Percentiles rank a stretch among this genome's conserved stretches.
Conservation (phyloP, 2,329 filamentous ascomycete species). For the Talaromyces sp. region DNA sequence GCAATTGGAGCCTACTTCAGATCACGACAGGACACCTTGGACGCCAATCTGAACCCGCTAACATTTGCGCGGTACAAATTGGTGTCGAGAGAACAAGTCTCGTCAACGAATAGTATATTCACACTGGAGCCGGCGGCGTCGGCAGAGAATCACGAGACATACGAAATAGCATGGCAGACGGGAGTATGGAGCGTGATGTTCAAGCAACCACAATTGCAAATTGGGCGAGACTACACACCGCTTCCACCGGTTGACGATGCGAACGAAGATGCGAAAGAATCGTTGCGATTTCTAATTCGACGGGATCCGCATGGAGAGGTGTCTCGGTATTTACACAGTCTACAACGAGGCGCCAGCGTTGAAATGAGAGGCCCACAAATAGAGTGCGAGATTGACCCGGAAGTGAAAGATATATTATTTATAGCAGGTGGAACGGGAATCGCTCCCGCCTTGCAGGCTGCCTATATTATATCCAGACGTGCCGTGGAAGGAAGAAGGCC, state of each 20-base stretch:
- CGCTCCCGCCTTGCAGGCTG: constrained; percentile 81
- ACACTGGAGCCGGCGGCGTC: constrained; percentile 37
- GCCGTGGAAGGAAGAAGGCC: constrained; percentile 32
- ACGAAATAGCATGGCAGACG: constrained; percentile 53
- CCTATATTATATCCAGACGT: constrained; percentile 53
- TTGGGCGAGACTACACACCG: constrained; percentile 87
- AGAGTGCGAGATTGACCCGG: constrained; percentile 61
- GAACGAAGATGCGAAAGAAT: constrained; percentile 26
- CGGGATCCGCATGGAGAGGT: constrained; percentile 77
- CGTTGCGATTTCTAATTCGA: constrained; percentile 73
- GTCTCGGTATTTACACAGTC: constrained; percentile 70
- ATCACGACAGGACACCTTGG: constrained; percentile 26
- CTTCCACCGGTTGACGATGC: constrained; percentile 56
- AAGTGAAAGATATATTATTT: constrained; percentile 66
- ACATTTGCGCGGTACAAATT: constrained; percentile 43
- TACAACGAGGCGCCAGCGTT: constrained; percentile 61
- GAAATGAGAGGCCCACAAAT: constrained; percentile 75
- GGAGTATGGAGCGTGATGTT: constrained; percentile 87
- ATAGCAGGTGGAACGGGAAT: constrained; percentile 91
- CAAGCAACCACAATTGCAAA: constrained; percentile 91
- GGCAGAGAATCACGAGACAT: constrained; percentile 36
- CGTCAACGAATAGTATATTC: constrained; percentile 48
- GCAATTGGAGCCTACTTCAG: constrained; percentile 37
- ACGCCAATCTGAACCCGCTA: constrained; percentile 33
- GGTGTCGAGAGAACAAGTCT: constrained; percentile 43